These are phyloP conservation scores for Garcia nutans DNA, from an alignment of 345 rosid species.

Conservation along the genomic window DNA sequence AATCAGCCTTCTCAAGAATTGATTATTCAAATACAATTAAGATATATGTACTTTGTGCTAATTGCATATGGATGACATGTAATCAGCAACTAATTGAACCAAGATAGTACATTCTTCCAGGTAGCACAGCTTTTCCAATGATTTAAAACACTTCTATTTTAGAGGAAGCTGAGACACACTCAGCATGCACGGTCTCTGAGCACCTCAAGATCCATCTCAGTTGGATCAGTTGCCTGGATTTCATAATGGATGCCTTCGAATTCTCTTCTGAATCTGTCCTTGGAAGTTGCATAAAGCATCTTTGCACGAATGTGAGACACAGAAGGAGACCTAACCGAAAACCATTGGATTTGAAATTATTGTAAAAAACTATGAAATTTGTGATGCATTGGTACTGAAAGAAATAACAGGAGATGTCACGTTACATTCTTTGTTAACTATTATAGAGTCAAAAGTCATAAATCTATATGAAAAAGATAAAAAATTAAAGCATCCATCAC, in stretches of 20 bases:
- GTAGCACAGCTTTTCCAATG: no score
- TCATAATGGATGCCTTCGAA: slow-evolving; percentile 28
- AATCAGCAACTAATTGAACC: slow-evolving; percentile 18
- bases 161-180: not conserved
- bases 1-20: slow-evolving; percentile 46
- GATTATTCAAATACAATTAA: slow-evolving; percentile 25
- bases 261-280: slow-evolving; percentile 24
- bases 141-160: not conserved
- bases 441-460: not conserved
- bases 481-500: not conserved
- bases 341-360: not conserved
- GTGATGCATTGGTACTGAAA: not conserved
- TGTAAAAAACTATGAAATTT: not conserved
- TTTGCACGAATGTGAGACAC: slow-evolving; percentile 21
- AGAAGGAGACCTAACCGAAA: slow-evolving; percentile 24
- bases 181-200: slow-evolving; percentile 25
- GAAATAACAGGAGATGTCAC: not conserved
- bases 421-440: not conserved
- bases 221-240: slow-evolving; percentile 30
- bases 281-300: slow-evolving; percentile 30
- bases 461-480: not conserved
- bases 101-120: slow-evolving; percentile 3
- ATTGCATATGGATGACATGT: slow-evolving; percentile 2
- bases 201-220: slow-evolving; percentile 30
- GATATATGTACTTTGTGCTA: slow-evolving; percentile 10